Evolutionary conservation across 768 basidiomycete genomes (phyloP).

Genomic region (Naganishia randhawae): DNA sequence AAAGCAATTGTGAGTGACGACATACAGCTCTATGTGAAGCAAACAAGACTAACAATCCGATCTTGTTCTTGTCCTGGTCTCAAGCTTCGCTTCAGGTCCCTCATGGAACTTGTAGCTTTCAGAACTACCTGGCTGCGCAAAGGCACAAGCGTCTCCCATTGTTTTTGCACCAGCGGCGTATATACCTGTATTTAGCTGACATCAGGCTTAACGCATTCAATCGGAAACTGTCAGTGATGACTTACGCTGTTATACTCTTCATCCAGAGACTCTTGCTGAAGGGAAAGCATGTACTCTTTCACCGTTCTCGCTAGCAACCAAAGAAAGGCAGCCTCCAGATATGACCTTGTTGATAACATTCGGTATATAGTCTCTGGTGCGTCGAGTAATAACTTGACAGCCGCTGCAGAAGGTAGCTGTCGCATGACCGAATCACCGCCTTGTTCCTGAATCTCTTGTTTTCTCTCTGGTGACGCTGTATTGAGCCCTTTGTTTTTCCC

Average conservation of each 20-base stretch:
- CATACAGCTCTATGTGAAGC: conserved; percentile 13
- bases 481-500: conserved; percentile 5
- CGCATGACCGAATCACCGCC: conserved; percentile 26
- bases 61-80: conserved; percentile 6
- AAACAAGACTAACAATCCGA: conserved; percentile 14
- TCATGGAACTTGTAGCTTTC: conserved; percentile 75
- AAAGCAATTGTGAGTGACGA: not conserved
- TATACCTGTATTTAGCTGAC: conserved; percentile 59
- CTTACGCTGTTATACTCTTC: not conserved
- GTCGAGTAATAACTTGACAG: conserved; percentile 85
- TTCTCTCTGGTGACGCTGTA: no score
- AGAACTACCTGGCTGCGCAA: conserved; percentile 85
- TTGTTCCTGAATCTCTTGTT: not conserved
- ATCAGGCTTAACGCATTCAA: not conserved
- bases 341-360: conserved; percentile 72
- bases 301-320: conserved; percentile 82
- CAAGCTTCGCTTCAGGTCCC: conserved; percentile 56
- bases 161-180: conserved; percentile 81
- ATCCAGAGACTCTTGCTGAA: not conserved
- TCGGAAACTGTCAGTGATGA: not conserved
- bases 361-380: conserved; percentile 72
- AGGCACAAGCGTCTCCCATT: conserved; percentile 85
- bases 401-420: conserved; percentile 63
- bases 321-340: conserved; percentile 78
- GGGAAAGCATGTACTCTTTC: conserved; percentile 62